phyloP scores from a whole-genome alignment of 2,329 filamentous ascomycete genomes.

The Hypoxylon sp. region DNA sequence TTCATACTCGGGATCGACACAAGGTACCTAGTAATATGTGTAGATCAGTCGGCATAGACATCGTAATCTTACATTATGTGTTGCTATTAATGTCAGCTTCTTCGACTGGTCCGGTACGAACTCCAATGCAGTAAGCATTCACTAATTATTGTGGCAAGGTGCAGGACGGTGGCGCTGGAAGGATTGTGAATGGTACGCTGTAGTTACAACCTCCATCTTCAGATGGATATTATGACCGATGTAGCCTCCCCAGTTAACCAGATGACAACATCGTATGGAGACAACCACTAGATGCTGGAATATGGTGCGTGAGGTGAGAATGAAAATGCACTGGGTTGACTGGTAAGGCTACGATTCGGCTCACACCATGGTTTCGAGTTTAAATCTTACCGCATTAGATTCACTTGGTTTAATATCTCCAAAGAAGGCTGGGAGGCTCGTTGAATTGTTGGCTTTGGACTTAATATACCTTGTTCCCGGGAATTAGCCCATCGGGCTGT shows the following conservation, averaged over 20 bases:
- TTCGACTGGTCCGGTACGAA: background rate
- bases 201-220: conserved; percentile 27
- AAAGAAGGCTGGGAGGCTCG: conserved; percentile 6
- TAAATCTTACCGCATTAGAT: conserved; percentile 13
- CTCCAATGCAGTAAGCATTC: conserved; percentile 37
- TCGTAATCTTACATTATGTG: conserved; percentile 19
- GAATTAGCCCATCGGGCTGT: conserved; percentile 2
- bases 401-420: background rate
- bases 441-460: conserved; percentile 15
- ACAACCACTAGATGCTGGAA: background rate
- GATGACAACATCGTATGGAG: conserved; percentile 4
- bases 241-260: background rate
- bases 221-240: conserved; percentile 25
- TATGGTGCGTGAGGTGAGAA: conserved; percentile 7
- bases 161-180: conserved; percentile 35
- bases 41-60: conserved; percentile 30
- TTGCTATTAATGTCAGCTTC: conserved; percentile 16
- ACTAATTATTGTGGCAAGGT: conserved; percentile 33
- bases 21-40: conserved; percentile 22
- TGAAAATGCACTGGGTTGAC: conserved; percentile 1
- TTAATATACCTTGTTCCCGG: conserved; percentile 9
- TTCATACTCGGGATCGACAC: conserved; percentile 34
- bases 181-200: conserved; percentile 40
- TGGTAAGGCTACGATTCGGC: conserved; percentile 4
- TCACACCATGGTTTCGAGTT: conserved; percentile 15